Conservation (phyloP, 441 rosid genomes). For the Heliophila coronopifolia region DNA sequence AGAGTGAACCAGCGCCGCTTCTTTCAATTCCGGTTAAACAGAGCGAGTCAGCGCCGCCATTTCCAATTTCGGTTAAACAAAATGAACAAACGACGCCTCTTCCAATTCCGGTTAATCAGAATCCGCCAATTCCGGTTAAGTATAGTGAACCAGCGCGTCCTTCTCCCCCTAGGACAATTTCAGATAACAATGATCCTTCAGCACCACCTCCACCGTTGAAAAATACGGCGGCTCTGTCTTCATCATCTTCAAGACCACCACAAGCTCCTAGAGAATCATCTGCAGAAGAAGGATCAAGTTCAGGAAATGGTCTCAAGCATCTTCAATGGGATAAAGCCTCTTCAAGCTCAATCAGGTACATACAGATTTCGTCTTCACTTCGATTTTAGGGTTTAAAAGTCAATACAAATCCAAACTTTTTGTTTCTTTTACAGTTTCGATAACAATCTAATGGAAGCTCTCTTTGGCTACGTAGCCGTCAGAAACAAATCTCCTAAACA, state of each 20-base stretch:
- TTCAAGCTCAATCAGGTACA: conserved; percentile 79
- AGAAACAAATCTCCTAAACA: conserved; percentile 43
- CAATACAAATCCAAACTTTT: background rate
- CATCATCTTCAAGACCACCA: conserved; percentile 33
- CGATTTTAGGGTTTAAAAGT: background rate
- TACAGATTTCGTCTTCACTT: background rate
- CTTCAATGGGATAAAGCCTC: conserved; percentile 95
- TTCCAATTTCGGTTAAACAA: too few species aligned
- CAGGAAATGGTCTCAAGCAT: conserved; percentile 54
- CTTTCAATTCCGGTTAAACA: conserved; percentile 33
- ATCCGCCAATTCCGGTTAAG: conserved; percentile 2
- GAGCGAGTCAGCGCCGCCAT: too few species aligned
- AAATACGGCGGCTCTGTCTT: conserved; percentile 17
- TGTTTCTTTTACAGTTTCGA: conserved; percentile 49
- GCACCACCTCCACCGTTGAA: conserved; percentile 44
- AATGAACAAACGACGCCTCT: too few species aligned
- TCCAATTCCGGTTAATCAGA: conserved; percentile 31
- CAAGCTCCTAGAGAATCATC: conserved; percentile 31
- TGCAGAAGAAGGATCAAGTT: conserved; percentile 21
- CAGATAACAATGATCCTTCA: conserved; percentile 24
- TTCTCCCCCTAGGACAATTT: conserved; percentile 29
- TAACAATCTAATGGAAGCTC: conserved; percentile 86
- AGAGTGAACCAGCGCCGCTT: background rate
- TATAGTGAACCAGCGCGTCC: conserved; percentile 7
- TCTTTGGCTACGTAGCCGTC: conserved; percentile 76